Evolutionary conservation across 228 moss, liverwort and hornwort species (phyloP).

Genomic region (Sphagnum magellanicum): DNA sequence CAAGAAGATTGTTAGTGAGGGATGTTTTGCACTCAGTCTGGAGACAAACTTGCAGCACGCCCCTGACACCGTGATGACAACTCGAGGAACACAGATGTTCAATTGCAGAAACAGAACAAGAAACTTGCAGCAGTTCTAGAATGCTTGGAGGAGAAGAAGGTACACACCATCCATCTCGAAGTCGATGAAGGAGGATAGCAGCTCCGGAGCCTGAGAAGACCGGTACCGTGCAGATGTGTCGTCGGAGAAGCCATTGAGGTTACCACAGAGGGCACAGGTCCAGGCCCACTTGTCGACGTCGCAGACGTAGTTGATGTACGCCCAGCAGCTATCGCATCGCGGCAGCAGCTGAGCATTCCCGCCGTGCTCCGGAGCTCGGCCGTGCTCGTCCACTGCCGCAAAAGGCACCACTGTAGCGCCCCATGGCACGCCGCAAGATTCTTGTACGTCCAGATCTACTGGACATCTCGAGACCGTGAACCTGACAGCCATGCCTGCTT

Average conservation of each 20-base stretch:
- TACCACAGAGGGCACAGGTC: conserved; percentile 84
- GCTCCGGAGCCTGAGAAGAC: conserved; percentile 42
- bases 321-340: conserved; percentile 94
- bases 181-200: conserved; percentile 78
- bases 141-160: not conserved
- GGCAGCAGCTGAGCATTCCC: conserved; percentile 64
- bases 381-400: conserved; percentile 69
- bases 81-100: too few relatives aligned
- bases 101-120: too few relatives aligned
- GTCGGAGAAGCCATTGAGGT: conserved; percentile 64
- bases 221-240: conserved; percentile 54
- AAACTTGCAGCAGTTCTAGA: too few relatives aligned
- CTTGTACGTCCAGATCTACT: conserved; percentile 63
- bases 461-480: conserved; percentile 41
- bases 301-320: conserved; percentile 82
- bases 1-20: not conserved
- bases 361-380: conserved; percentile 52
- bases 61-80: too few relatives aligned
- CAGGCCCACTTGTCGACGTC: conserved; percentile 87
- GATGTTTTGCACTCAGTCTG: too few relatives aligned
- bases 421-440: conserved; percentile 93
- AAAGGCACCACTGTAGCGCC: conserved; percentile 82
- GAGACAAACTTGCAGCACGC: too few relatives aligned
- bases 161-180: conserved; percentile 73
- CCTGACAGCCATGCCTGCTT: conserved; percentile 38